Evolutionary conservation across 441 rosid species (phyloP).

Genomic region (Populus hybrid): DNA sequence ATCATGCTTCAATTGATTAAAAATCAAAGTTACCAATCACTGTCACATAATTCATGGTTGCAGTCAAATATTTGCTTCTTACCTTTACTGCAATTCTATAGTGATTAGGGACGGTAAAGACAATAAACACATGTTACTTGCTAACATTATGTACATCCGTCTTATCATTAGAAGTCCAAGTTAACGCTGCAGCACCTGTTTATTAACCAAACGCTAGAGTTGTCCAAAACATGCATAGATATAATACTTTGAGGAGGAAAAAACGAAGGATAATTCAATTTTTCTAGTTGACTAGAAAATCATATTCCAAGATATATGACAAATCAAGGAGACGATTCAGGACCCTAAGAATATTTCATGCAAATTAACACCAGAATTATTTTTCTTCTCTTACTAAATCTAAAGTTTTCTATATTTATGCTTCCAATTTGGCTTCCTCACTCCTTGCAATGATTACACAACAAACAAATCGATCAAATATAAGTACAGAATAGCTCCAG

Average conservation of each 20-base stretch:
- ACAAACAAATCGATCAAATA: not conserved
- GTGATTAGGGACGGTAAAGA: not conserved
- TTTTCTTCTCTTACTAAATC: not conserved
- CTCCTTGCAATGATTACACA: not conserved
- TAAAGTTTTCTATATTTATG: not conserved
- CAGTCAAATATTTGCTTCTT: not conserved
- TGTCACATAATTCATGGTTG: not conserved
- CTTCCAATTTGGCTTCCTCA: not conserved
- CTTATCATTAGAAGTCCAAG: not conserved
- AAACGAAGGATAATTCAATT: not conserved
- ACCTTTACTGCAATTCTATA: not conserved
- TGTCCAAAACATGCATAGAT: not conserved
- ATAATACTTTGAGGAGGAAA: not conserved
- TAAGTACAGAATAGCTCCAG: slow-evolving; percentile 2
- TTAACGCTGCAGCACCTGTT: not conserved
- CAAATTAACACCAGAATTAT: not conserved
- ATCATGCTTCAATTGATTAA: not conserved
- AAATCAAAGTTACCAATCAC: not conserved
- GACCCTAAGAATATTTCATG: not conserved
- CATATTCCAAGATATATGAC: not conserved
- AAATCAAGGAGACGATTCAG: not conserved
- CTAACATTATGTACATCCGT: not conserved
- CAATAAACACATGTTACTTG: not conserved
- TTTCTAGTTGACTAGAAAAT: not conserved
- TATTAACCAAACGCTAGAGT: not conserved